Evolutionary conservation across 345 rosid genomes (phyloP), one percentile per base, ranked within the genome.

Genomic region (Citrus glauca): DNA sequence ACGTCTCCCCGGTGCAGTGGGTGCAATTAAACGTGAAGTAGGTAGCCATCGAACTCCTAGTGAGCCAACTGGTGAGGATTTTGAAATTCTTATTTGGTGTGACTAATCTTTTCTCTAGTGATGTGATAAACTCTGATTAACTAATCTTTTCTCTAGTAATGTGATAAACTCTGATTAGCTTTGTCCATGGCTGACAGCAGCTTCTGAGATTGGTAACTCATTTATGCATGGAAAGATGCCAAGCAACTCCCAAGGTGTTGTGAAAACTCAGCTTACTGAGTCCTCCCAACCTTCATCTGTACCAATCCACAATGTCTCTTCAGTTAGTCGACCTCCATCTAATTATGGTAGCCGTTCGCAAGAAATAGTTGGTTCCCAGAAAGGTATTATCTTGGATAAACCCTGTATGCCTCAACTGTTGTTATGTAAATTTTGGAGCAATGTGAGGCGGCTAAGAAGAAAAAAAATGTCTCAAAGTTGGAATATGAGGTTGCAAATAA

Each of bases 311-410:
- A 83, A 84, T 79, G 86, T 90, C 73, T 85, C 94, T 82, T 88
- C 92, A 17, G 81, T 82, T 45, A 93, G 93, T 77, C 87, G 94
- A 71, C 95, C 94, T 80, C 84, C 94, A 61, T 91, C 97, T 66
- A 92, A 91, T 84, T 89, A 92, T 84, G 83, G 85, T 84, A 89
- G 79, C 80, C 88, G 93, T 63, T 84, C 94, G 13, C 96, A 89
- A 82, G 95, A 87, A 81, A 75, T 81, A 69, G 75, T 77, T 78
- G 94, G 93, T 76, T 71, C 87, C 67, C 94, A 86, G 66, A 94
- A 90, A 88, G 98, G 98, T 93, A 75, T 59, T 28, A 76, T 45
- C 30, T 56, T 38, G 60, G 55, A 60, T 67, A n/a, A 65, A 33
- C 13, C n/a, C 50, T 40, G 3, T 74, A 37, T 62, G 42, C 27